phyloP scores from a whole-genome alignment of 2,329 filamentous ascomycete genomes.

The Pseudogymnoascus sp. region DNA sequence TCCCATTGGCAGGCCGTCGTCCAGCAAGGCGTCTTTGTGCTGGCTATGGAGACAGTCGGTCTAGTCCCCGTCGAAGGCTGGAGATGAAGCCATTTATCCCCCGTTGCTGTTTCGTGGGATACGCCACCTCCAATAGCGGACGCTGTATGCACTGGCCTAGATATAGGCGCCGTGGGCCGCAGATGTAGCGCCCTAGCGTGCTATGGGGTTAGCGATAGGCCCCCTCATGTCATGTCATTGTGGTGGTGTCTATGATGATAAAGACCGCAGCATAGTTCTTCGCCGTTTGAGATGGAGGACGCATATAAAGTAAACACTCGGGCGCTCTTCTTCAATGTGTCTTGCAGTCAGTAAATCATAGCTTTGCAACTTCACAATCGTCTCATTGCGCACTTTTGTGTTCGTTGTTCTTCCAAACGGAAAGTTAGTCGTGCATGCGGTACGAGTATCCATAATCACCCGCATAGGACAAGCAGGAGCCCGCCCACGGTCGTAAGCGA shows the following conservation, averaged over 20 bases:
- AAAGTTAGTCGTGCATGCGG: background rate
- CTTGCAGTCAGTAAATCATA: background rate
- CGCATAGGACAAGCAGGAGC: background rate
- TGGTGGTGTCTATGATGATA: background rate
- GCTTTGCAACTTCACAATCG: background rate
- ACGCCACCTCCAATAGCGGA: conserved; percentile 1
- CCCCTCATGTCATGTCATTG: background rate
- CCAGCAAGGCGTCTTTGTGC: conserved; percentile 1
- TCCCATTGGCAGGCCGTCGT: background rate
- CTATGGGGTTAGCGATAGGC: background rate
- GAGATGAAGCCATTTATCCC: background rate
- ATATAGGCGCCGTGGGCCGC: conserved; percentile 6
- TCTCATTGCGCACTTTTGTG: background rate
- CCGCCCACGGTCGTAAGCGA: background rate
- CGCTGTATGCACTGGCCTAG: background rate
- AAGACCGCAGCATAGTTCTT: background rate
- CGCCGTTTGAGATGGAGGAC: background rate
- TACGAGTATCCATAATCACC: background rate
- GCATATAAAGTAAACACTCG: background rate
- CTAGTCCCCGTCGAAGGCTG: background rate
- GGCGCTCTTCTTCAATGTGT: background rate
- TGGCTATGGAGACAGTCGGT: background rate
- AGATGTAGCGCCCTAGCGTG: conserved; percentile 9
- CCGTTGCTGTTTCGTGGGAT: background rate
- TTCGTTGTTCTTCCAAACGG: background rate